phyloP scores from a whole-genome alignment of 768 basidiomycete genomes.

The Boletus eberwhitei region DNA sequence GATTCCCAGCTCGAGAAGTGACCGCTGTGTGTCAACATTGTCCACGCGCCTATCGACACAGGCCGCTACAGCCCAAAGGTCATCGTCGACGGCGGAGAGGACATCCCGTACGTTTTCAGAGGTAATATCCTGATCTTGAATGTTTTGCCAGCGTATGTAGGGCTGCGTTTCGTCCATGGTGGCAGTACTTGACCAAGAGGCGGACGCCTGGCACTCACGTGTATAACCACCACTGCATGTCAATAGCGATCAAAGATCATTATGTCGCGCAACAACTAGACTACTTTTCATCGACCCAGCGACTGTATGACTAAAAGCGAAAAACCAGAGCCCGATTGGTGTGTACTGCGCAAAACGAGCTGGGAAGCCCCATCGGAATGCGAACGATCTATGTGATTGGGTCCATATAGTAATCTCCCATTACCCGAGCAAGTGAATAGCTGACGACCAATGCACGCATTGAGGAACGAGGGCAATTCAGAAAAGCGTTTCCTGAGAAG shows the following conservation, averaged over 20 bases:
- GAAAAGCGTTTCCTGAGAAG: slow-evolving; percentile 72
- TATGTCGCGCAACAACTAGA: slow-evolving; percentile 13
- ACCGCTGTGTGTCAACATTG: slow-evolving; percentile 50
- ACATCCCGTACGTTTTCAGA: slow-evolving; percentile 42
- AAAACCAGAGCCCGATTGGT: slow-evolving; percentile 42
- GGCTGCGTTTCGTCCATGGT: slow-evolving; percentile 39
- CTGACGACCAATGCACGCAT: slow-evolving; percentile 1
- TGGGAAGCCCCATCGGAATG: neutral
- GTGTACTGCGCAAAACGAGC: slow-evolving; percentile 6
- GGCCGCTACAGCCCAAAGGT: slow-evolving; percentile 77
- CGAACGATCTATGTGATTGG: slow-evolving; percentile 5
- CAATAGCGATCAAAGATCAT: neutral
- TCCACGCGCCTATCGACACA: slow-evolving; percentile 67
- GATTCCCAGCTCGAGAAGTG: slow-evolving; percentile 62
- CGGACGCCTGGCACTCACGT: neutral
- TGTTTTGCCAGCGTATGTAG: slow-evolving; percentile 52
- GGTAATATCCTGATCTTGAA: slow-evolving; percentile 59
- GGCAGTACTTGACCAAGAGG: neutral
- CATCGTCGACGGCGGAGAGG: slow-evolving; percentile 54
- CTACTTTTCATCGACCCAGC: slow-evolving; percentile 29
- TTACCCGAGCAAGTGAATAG: slow-evolving; percentile 18
- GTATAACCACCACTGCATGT: neutral
- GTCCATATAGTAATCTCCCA: slow-evolving; percentile 14
- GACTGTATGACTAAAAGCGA: slow-evolving; percentile 23
- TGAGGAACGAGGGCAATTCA: slow-evolving; percentile 30